Percentiles rank a stretch among this genome's conserved stretches.
These are phyloP conservation scores for Draba incana DNA, from an alignment of 345 rosid genomes.

Conservation along the genomic window DNA sequence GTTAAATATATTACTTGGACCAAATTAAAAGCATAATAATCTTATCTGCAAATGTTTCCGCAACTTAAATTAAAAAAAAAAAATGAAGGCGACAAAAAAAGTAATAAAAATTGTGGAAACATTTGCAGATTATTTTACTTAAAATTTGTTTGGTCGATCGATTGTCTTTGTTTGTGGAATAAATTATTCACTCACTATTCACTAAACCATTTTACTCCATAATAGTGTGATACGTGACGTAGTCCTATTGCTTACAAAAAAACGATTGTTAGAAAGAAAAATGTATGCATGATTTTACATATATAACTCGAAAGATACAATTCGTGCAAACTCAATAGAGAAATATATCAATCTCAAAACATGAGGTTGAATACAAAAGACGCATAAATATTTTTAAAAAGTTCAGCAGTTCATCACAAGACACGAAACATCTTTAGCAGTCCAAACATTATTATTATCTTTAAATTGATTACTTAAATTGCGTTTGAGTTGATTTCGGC, in stretches of 20 bases:
- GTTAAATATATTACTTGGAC: not conserved
- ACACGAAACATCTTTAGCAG: slow-evolving; percentile 4
- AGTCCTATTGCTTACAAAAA: no score
- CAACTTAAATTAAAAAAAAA: not conserved
- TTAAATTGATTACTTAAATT: not conserved
- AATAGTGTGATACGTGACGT: no score
- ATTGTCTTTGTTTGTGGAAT: not conserved
- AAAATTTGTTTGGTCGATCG: not conserved
- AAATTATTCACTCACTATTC: no score
- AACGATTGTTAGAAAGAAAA: no score
- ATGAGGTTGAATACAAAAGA: not conserved
- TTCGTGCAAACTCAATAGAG: not conserved
- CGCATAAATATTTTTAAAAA: not conserved
- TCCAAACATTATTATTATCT: not conserved
- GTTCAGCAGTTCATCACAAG: slow-evolving; percentile 8
- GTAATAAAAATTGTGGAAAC: not conserved
- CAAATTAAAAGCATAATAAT: not conserved
- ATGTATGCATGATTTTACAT: no score
- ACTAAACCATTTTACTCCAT: no score
- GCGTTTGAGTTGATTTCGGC: slow-evolving; percentile 42
- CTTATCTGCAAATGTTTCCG: slow-evolving; percentile 10
- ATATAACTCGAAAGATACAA: not conserved
- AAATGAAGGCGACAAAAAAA: no score
- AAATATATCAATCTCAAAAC: not conserved
- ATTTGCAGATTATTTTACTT: slow-evolving; percentile 6